Percentiles rank a stretch among this genome's conserved stretches.
Conservation (phyloP, 345 rosid genomes). For the Clarkia xantiana region DNA sequence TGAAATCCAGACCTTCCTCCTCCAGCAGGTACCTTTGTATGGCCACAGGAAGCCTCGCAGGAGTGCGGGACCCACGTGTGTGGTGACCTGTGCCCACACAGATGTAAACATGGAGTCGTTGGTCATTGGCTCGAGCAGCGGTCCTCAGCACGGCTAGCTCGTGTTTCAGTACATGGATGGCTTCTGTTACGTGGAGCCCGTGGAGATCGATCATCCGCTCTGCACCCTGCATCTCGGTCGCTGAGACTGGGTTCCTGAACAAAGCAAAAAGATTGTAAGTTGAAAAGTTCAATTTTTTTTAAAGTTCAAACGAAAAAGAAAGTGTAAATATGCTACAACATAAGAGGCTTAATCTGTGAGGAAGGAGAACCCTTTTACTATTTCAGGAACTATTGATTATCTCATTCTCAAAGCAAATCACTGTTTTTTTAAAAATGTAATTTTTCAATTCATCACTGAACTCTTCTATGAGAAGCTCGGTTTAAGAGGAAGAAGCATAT, state of each 20-base stretch:
- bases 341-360: no score
- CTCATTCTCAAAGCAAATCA: no score
- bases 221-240: conserved; percentile 33
- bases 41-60: conserved; percentile 83
- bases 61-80: conserved; percentile 81
- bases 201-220: conserved; percentile 92
- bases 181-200: conserved; percentile 86
- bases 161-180: conserved; percentile 70
- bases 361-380: no score
- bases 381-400: no score
- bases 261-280: background rate
- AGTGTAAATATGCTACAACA: no score
- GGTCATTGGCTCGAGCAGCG: conserved; percentile 58
- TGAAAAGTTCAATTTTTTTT: background rate
- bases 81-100: conserved; percentile 97
- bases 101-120: conserved; percentile 77
- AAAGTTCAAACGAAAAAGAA: no score
- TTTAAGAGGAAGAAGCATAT: no score
- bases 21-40: conserved; percentile 82
- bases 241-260: conserved; percentile 61
- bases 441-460: no score
- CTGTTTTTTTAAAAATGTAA: no score
- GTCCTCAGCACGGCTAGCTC: conserved; percentile 61
- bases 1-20: conserved; percentile 76
- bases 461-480: no score